phyloP scores from a whole-genome alignment of 192 early-diverging fungal genomes.

The Obelidium mucronatum region DNA sequence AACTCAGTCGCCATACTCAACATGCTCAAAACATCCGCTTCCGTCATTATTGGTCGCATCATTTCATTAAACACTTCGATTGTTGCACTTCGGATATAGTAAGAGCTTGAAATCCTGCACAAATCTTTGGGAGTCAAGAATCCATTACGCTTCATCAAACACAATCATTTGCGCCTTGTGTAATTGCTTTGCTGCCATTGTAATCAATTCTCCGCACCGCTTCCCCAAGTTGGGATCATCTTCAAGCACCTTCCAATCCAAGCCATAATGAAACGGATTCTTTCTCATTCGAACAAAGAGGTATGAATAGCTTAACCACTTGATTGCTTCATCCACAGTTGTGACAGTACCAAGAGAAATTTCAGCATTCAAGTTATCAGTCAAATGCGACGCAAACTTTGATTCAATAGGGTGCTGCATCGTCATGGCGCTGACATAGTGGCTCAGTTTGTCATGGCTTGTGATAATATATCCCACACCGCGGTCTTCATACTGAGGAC shows the following conservation, averaged over 20 bases:
- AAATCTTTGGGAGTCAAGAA: slow-evolving; percentile 89
- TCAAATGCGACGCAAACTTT: slow-evolving; percentile 80
- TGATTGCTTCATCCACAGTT: slow-evolving; percentile 92
- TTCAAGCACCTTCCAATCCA: slow-evolving; percentile 75
- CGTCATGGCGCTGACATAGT: slow-evolving; percentile 94
- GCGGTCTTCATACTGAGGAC: slow-evolving; percentile 83
- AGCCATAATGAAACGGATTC: slow-evolving; percentile 94
- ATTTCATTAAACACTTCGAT: slow-evolving; percentile 87
- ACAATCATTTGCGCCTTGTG: slow-evolving; percentile 93
- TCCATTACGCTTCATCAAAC: slow-evolving; percentile 81
- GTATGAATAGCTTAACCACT: slow-evolving; percentile 98
- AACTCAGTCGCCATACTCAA: slow-evolving; percentile 93
- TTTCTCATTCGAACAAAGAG: slow-evolving; percentile 94
- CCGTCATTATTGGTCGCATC: slow-evolving; percentile 90
- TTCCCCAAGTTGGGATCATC: slow-evolving; percentile 83
- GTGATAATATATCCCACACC: slow-evolving; percentile 97
- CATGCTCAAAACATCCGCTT: slow-evolving; percentile 91
- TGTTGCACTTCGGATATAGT: slow-evolving; percentile 88
- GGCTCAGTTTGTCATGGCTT: slow-evolving; percentile 88
- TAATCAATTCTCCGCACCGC: slow-evolving; percentile 83
- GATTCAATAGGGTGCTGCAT: slow-evolving; percentile 98
- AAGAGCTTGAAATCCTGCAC: slow-evolving; percentile 91
- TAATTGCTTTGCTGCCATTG: slow-evolving; percentile 75
- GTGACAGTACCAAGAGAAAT: slow-evolving; percentile 95
- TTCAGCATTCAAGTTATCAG: slow-evolving; percentile 98